These are phyloP conservation scores for Curvularia sp. DNA, from an alignment of 2,329 filamentous ascomycete species.

Conservation along the genomic window DNA sequence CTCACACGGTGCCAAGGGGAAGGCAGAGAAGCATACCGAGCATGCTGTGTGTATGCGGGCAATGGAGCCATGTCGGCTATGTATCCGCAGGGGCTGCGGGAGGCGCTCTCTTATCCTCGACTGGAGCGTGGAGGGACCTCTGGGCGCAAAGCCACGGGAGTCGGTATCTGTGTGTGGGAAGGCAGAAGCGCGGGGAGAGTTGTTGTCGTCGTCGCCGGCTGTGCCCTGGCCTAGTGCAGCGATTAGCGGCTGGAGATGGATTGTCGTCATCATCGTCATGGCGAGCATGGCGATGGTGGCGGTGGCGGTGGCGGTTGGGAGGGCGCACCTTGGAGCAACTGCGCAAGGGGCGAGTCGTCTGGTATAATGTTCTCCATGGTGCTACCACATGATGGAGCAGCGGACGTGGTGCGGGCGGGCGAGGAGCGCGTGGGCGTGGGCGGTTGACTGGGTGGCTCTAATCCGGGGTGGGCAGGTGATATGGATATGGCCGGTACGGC, in stretches of 20 bases:
- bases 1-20: background rate
- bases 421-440: conserved; percentile 20
- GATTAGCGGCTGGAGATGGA: conserved; percentile 29
- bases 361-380: conserved; percentile 86
- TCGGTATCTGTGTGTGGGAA: conserved; percentile 12
- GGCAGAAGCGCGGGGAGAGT: conserved; percentile 28
- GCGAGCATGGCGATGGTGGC: background rate
- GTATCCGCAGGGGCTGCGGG: conserved; percentile 55
- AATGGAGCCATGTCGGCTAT: conserved; percentile 47
- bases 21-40: conserved; percentile 37
- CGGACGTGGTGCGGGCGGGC: conserved; percentile 22
- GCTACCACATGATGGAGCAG: conserved; percentile 39
- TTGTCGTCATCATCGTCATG: conserved; percentile 2
- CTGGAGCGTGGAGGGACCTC: conserved; percentile 58
- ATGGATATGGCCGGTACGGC: conserved; percentile 15
- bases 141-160: conserved; percentile 57
- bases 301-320: background rate
- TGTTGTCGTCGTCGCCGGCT: conserved; percentile 39
- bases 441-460: conserved; percentile 18
- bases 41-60: conserved; percentile 49
- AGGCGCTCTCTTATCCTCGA: conserved; percentile 58
- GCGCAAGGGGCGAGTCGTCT: conserved; percentile 85
- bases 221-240: conserved; percentile 43
- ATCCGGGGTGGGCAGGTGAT: conserved; percentile 15
- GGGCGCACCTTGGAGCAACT: conserved; percentile 76